phyloP scores from a whole-genome alignment of 1,284 basidiomycete species.

The Quambalaria eucalypti region DNA sequence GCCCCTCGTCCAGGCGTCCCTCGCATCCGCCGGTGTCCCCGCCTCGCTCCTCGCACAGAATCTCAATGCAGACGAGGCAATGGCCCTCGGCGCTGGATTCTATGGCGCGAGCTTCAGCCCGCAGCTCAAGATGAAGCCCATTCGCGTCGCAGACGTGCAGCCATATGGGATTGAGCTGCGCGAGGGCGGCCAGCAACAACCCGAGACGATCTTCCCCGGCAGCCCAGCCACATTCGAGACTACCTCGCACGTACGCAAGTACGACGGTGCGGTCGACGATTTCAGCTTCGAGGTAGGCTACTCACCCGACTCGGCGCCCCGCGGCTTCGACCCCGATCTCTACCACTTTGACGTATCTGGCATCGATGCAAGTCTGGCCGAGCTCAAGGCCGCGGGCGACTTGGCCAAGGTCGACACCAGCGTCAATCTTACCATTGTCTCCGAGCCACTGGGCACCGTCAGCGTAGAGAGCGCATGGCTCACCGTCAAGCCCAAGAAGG shows the following conservation, averaged over 20 bases:
- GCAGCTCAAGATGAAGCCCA: conserved; percentile 91
- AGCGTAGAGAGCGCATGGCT: conserved; percentile 27
- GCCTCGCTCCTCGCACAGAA: conserved; percentile 55
- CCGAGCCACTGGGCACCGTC: conserved; percentile 32
- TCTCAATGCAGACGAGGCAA: conserved; percentile 94
- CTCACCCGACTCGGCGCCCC: conserved; percentile 10
- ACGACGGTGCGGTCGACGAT: conserved; percentile 26
- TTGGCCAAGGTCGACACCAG: conserved; percentile 32
- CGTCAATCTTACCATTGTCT: conserved; percentile 35
- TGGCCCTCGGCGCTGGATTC: conserved; percentile 81
- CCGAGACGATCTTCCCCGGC: conserved; percentile 22
- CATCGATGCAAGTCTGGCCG: conserved; percentile 25
- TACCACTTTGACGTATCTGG: conserved; percentile 29
- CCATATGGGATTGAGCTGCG: conserved; percentile 33
- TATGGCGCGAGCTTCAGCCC: conserved; percentile 80
- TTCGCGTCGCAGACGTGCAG: conserved; percentile 64
- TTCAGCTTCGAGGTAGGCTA: conserved; percentile 33
- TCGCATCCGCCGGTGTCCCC: conserved; percentile 37
- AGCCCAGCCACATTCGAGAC: conserved; percentile 19
- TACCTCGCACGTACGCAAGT: conserved; percentile 16
- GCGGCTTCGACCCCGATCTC: conserved; percentile 7
- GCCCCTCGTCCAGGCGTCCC: conserved; percentile 72
- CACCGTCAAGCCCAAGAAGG: conserved; percentile 32
- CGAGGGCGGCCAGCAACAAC: conserved; percentile 16
- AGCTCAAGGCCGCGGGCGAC: conserved; percentile 26